Base-by-base conservation (phyloP, 2,329 filamentous ascomycete genomes). In the Aphanocladium album region DNA sequence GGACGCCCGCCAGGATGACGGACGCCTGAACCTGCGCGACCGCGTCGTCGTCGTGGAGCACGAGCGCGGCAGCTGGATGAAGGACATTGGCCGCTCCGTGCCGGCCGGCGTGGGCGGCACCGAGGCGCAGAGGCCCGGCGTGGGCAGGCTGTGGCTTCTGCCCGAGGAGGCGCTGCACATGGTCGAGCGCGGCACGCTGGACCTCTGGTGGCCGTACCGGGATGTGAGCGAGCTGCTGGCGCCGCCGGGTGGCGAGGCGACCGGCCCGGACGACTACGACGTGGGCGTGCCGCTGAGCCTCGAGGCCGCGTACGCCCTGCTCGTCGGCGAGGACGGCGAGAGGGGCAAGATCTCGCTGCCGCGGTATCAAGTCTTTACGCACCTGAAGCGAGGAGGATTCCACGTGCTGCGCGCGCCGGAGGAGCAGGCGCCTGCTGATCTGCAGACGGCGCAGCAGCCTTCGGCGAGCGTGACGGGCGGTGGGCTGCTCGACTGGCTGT, bases 91-190 rank as follows among this genome's bases (percentile, higher is more conserved):
- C 0, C 84, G 86, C 60, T 83, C 80, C 9, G 73, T 83, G 4
- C 76, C 84, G 1, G 79, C 80, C n/a, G 49, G 57, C 57, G 16
- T 53, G 37, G 45, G 43, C 45, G 78, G 80, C 45, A 82, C 80
- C 63, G 83, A 86, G 61, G 49, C 47, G 27, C 57, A 53, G 9
- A 73, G 75, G 57, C 75, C 80, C 0, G 83, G 81, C 3, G 81
- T 80, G 62, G 83, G 87, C 33, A 85, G 83, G 64, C 77, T 93
- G 45, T 97, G 93, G 93, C 71, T 99, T 55, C 73, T 96, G 43
- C 93, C 93, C 0, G 95, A 99, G 71, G 95, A 99, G 74, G 90
- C 92, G 6, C 79, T 99, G 57, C 97, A 92, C 69, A 74, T 97
- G 64, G 80, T 98, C 9, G 95, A 99, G 77, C 80, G 95, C 68